Evolutionary conservation across 2,329 filamentous ascomycete genomes (phyloP).

Genomic region (Aspergillus versicolor): DNA sequence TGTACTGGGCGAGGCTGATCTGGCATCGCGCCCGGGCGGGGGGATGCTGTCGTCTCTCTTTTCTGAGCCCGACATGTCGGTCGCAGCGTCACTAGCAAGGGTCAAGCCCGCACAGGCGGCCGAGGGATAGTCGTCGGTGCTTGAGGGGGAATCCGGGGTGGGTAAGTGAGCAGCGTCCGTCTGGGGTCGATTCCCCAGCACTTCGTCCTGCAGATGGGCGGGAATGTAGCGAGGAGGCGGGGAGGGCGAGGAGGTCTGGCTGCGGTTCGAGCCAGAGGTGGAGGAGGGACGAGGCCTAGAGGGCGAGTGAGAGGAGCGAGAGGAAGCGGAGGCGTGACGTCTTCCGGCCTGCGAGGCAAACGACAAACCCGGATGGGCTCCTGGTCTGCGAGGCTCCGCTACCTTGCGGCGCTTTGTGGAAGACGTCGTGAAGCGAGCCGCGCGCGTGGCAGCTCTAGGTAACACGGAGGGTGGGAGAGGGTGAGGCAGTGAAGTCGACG

Average conservation of each 20-base stretch:
- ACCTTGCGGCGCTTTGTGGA: conserved; percentile 51
- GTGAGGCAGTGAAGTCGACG: neutral
- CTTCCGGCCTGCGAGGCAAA: conserved; percentile 33
- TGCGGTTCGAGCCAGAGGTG: conserved; percentile 24
- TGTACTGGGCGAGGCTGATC: conserved; percentile 35
- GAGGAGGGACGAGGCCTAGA: conserved; percentile 21
- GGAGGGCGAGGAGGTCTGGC: conserved; percentile 30
- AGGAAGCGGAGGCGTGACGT: conserved; percentile 33
- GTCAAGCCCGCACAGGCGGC: conserved; percentile 54
- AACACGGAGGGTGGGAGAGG: conserved; percentile 18
- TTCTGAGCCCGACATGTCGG: conserved; percentile 45
- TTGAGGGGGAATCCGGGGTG: conserved; percentile 29
- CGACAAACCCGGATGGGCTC: conserved; percentile 29
- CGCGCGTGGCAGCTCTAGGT: conserved; percentile 44
- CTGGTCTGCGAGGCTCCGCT: conserved; percentile 43
- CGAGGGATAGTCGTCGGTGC: conserved; percentile 45
- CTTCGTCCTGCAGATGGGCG: conserved; percentile 56
- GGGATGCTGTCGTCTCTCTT: conserved; percentile 24
- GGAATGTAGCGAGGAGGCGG: conserved; percentile 51
- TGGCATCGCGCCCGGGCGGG: conserved; percentile 24
- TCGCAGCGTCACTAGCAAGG: conserved; percentile 45
- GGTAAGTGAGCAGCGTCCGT: conserved; percentile 38
- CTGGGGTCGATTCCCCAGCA: conserved; percentile 36
- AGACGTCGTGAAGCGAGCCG: conserved; percentile 52
- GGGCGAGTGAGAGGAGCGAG: conserved; percentile 16